phyloP scores from a whole-genome alignment of 139 green algal genomes.

The Auxenochlorella pyrenoidosa region DNA sequence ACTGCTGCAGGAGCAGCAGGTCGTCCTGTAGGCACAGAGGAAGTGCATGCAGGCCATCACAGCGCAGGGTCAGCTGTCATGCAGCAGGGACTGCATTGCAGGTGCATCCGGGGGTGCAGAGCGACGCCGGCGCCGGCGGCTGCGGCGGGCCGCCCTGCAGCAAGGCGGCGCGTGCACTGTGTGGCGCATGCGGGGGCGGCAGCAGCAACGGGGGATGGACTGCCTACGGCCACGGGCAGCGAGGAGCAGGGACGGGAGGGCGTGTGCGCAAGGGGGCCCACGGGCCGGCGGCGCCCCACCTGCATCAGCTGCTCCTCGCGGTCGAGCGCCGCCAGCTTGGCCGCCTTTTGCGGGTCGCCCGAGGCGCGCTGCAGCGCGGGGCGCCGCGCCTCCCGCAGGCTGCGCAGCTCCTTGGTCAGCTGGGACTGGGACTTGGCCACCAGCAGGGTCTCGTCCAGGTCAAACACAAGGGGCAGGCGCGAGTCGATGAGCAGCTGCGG shows the following conservation, averaged over 20 bases:
- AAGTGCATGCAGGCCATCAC: background rate
- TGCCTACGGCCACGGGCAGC: no score
- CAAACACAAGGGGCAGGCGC: slow-evolving; percentile 81
- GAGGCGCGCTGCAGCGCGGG: background rate
- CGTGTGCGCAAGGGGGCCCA: background rate
- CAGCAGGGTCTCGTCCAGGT: slow-evolving; percentile 91
- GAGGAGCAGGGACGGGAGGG: background rate
- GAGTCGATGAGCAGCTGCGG: slow-evolving; percentile 56
- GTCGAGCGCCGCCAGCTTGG: slow-evolving; percentile 20
- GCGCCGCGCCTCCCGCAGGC: slow-evolving; percentile 22
- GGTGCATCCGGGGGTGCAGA: background rate
- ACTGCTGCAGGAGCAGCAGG: slow-evolving; percentile 61
- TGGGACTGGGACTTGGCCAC: slow-evolving; percentile 64
- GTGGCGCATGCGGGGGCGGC: no score
- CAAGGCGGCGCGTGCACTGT: no score
- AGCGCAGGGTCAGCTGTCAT: background rate
- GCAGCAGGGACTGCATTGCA: background rate
- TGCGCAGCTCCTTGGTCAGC: slow-evolving; percentile 50
- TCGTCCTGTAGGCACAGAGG: slow-evolving; percentile 39
- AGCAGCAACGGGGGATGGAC: no score
- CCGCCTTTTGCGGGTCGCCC: slow-evolving; percentile 5
- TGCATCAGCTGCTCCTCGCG: slow-evolving; percentile 62
- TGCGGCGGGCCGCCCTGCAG: no score
- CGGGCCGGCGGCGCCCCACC: background rate
- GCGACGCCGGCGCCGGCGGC: background rate